Base-by-base conservation (phyloP, 495 filamentous ascomycete species). In the Polyplosphaeria fusca region DNA sequence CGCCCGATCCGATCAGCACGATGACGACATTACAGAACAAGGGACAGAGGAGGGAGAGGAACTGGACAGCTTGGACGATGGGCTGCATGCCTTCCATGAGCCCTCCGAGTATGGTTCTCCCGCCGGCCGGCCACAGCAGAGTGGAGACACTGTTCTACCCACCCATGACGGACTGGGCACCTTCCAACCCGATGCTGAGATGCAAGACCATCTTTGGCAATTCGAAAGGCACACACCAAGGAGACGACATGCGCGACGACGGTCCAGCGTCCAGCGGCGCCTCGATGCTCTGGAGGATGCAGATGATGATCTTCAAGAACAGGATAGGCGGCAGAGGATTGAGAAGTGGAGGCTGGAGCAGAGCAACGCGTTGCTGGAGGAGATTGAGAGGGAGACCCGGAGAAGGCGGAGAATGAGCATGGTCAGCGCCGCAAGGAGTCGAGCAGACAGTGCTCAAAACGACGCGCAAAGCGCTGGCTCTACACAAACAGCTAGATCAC, bases 271-370 rank as follows among this genome's bases (percentile, higher is more conserved):
- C 1, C 85, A 85, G 67, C 79, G 78, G 46, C 74, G 82, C 37
- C 62, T 83, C 24, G 87, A 91, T 65, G 83, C 82, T 53, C 55
- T 82, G n/a, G 82, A 86, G 57, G 77, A 73, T 42, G 79, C 83
- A 38, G 78, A 79, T 25, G 74, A 73, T 20, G 76, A 79, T 55
- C 64, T 77, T 20, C 73, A 78, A 27, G 81, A 84, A 54, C 70
- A 77, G 12, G 88, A 95, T 41, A 82, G 86, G 45, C 86, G 83
- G 66, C 79, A 82, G 61, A 77, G 91, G 59, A 95, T 98, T 72
- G 89, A 96, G 70, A 76, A 81, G 39, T 98, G 93, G 93, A 79
- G 91, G 58, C 73, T 93, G 66, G 93, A 97, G 65, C 94, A 97
- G 69, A 95, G 89, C 64, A 78, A 78, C 57, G 80, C 86, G 16